These are phyloP conservation scores for Plasmodium vivax DNA, from an alignment of 169 alveolate species.

Conservation along the genomic window DNA sequence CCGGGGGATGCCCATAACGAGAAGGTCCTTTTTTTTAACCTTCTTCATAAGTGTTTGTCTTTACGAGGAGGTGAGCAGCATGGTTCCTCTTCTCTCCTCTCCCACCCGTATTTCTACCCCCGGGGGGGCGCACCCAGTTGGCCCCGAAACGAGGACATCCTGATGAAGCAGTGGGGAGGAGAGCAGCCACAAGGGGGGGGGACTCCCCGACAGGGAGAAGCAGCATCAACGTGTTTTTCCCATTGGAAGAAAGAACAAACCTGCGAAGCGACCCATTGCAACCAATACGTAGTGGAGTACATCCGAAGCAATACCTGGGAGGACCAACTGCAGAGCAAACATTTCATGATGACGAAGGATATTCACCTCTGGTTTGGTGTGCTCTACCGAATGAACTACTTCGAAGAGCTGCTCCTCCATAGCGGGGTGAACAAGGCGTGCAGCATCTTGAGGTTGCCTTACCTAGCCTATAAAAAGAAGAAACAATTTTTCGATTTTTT, in stretches of 20 bases:
- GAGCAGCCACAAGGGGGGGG: background rate
- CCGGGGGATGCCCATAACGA: background rate
- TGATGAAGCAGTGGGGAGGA: background rate
- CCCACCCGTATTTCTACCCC: conserved; percentile 37
- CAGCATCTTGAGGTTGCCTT: conserved; percentile 47
- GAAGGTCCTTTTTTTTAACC: conserved; percentile 5
- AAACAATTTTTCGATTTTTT: background rate
- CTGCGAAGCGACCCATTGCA: background rate
- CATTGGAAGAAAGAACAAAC: background rate
- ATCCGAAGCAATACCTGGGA: background rate
- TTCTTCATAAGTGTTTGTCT: conserved; percentile 32
- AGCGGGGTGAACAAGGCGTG: conserved; percentile 4
- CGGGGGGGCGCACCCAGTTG: background rate
- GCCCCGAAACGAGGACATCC: background rate
- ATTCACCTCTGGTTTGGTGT: conserved; percentile 28
- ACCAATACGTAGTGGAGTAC: background rate
- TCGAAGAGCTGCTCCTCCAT: background rate
- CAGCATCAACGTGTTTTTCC: background rate
- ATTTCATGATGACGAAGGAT: conserved; percentile 16
- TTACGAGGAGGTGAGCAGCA: background rate
- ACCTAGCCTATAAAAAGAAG: conserved; percentile 23
- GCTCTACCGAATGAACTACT: conserved; percentile 8
- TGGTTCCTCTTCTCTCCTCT: conserved; percentile 18
- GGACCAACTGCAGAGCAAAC: background rate
- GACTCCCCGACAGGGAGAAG: background rate